These are phyloP conservation scores for Picea abies DNA, from an alignment of 83 land plant genomes.

Conservation along the genomic window DNA sequence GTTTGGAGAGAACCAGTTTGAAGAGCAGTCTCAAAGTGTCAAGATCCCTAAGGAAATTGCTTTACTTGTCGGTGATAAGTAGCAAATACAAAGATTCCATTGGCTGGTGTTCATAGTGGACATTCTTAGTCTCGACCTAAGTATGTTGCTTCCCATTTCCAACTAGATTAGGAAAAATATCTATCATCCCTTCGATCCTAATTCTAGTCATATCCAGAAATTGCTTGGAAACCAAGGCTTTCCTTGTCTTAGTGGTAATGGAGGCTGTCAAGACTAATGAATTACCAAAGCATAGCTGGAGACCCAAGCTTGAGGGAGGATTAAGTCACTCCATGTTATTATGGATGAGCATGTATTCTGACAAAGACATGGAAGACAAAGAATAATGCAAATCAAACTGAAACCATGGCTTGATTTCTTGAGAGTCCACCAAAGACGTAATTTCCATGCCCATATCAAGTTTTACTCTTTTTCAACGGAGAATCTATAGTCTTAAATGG, in stretches of 20 bases:
- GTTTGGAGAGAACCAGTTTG: constrained; percentile 94
- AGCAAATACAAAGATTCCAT: constrained; percentile 83
- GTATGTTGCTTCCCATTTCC: constrained; percentile 97
- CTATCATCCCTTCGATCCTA: constrained; percentile 93
- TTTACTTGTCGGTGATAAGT: constrained; percentile 93
- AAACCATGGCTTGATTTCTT: no score
- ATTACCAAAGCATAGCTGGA: no score
- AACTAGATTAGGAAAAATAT: constrained; percentile 94
- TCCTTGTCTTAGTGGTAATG: constrained; percentile 48
- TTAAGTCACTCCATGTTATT: no score
- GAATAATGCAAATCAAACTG: no score
- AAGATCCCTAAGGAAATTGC: constrained; percentile 96
- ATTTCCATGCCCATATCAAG: no score
- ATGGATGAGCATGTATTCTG: no score
- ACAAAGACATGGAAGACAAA: no score
- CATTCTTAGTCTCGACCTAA: constrained; percentile 96
- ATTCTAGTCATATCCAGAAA: constrained; percentile 93
- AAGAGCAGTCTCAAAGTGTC: constrained; percentile 90
- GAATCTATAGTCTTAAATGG: no score
- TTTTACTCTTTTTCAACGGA: no score
- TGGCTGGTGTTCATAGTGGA: constrained; percentile 98
- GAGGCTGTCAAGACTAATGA: constrained; percentile 51
- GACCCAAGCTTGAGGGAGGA: no score
- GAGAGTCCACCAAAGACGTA: no score
- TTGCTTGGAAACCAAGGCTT: constrained; percentile 90